phyloP scores from a whole-genome alignment of 108 stramenopile species.

The Pseudonitzschia delicatissima region DNA sequence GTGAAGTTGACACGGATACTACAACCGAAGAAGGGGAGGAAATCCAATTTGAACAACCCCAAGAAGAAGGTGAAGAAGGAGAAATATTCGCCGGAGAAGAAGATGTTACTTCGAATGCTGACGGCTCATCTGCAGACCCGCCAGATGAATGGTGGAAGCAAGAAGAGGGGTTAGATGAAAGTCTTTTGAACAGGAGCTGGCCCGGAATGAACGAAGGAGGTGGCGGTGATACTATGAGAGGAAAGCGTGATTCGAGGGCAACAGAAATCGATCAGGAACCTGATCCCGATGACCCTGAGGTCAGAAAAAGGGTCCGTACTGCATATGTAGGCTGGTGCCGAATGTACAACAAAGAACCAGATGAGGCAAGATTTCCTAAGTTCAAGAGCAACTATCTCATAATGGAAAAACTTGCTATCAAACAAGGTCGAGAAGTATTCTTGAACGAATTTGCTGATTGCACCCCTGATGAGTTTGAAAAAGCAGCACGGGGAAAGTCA shows the following conservation, averaged over 20 bases:
- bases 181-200: neutral
- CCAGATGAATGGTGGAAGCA: slow-evolving; percentile 12
- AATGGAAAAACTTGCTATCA: slow-evolving; percentile 79
- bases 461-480: slow-evolving; percentile 72
- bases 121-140: neutral
- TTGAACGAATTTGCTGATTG: slow-evolving; percentile 83
- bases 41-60: neutral
- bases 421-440: slow-evolving; percentile 64
- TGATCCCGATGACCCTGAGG: slow-evolving; percentile 8
- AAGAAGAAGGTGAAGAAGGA: slow-evolving; percentile 19
- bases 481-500: slow-evolving; percentile 16
- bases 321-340: slow-evolving; percentile 85
- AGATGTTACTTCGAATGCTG: slow-evolving; percentile 8
- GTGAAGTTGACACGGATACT: slow-evolving; percentile 23
- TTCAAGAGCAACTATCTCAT: slow-evolving; percentile 73
- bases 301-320: slow-evolving; percentile 52
- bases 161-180: slow-evolving; percentile 9
- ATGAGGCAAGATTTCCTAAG: slow-evolving; percentile 69
- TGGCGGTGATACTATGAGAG: neutral
- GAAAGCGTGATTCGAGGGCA: neutral
- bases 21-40: slow-evolving; percentile 15
- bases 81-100: slow-evolving; percentile 14
- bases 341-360: slow-evolving; percentile 62
- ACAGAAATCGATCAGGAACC: neutral
- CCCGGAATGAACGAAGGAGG: neutral